Percentiles rank a stretch among this genome's conserved stretches.
Evolutionary conservation across 805 yeast genomes (phyloP).

Genomic region (Zygoascus flipseniorum): DNA sequence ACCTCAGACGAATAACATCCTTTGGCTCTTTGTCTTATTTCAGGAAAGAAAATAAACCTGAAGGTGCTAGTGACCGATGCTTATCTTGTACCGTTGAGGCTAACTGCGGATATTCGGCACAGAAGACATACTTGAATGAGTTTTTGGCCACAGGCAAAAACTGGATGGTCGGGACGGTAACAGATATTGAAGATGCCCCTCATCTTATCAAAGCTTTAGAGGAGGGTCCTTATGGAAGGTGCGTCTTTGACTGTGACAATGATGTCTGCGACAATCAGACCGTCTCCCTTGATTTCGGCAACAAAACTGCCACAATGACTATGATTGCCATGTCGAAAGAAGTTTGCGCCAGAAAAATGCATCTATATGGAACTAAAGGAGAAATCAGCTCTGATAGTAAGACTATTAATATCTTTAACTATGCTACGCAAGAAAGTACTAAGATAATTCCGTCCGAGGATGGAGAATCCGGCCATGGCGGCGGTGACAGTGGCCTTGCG

Average conservation of each 20-base stretch:
- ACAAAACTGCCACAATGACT: constrained; percentile 21
- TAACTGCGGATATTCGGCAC: constrained; percentile 19
- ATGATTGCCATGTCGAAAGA: constrained; percentile 20
- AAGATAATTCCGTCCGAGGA: constrained; percentile 9
- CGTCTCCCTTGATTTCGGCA: constrained; percentile 18
- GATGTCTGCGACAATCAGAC: constrained; percentile 21
- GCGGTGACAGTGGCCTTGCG: constrained; percentile 21
- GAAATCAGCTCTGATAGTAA: constrained; percentile 17
- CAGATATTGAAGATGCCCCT: constrained; percentile 14
- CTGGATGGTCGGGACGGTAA: background rate
- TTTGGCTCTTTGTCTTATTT: constrained; percentile 18
- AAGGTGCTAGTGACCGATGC: constrained; percentile 14
- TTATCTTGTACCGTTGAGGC: constrained; percentile 13
- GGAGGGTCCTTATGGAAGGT: constrained; percentile 16
- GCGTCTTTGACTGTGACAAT: constrained; percentile 20
- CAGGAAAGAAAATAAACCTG: constrained; percentile 16
- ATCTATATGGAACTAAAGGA: constrained; percentile 20
- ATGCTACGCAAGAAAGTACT: constrained; percentile 9
- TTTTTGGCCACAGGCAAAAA: background rate
- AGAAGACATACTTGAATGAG: constrained; percentile 13
- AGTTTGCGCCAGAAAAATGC: constrained; percentile 16
- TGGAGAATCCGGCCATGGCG: constrained; percentile 21
- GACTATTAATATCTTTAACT: constrained; percentile 17
- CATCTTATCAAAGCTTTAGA: constrained; percentile 13
- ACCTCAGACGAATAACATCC: constrained; percentile 15